These are phyloP conservation scores for Aristolochia fimbriata DNA, from an alignment of 164 flowering plant genomes.

Conservation along the genomic window DNA sequence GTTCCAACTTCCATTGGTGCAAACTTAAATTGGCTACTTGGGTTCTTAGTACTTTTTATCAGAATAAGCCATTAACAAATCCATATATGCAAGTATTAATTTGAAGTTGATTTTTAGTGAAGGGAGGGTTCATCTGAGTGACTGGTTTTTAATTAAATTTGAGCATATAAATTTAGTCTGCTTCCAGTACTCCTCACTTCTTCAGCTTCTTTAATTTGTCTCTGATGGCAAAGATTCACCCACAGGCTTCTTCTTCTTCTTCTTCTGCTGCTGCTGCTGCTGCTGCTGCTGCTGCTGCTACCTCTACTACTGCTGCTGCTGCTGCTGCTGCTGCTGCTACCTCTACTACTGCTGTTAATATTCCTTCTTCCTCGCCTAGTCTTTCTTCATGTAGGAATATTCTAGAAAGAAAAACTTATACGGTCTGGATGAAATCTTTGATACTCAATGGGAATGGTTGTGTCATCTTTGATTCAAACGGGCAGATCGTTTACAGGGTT, in stretches of 20 bases:
- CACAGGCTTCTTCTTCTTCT: background rate
- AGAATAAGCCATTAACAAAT: too few species aligned
- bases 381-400: slow-evolving; percentile 5
- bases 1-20: background rate
- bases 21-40: background rate
- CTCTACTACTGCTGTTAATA: too few species aligned
- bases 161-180: too few species aligned
- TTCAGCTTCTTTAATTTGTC: background rate
- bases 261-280: slow-evolving; percentile 2
- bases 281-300: background rate
- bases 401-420: slow-evolving; percentile 16
- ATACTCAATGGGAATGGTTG: slow-evolving; percentile 29
- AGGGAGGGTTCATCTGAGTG: too few species aligned
- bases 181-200: background rate
- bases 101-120: too few species aligned
- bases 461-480: slow-evolving; percentile 25
- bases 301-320: background rate
- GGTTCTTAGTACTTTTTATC: too few species aligned
- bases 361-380: slow-evolving; percentile 3
- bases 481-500: slow-evolving; percentile 28
- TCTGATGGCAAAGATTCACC: slow-evolving; percentile 8
- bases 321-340: background rate
- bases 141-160: too few species aligned
- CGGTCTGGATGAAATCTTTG: slow-evolving; percentile 43
- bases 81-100: too few species aligned